Conservation (phyloP, 2,329 filamentous ascomycete species). For the Fusarium floridanum region DNA sequence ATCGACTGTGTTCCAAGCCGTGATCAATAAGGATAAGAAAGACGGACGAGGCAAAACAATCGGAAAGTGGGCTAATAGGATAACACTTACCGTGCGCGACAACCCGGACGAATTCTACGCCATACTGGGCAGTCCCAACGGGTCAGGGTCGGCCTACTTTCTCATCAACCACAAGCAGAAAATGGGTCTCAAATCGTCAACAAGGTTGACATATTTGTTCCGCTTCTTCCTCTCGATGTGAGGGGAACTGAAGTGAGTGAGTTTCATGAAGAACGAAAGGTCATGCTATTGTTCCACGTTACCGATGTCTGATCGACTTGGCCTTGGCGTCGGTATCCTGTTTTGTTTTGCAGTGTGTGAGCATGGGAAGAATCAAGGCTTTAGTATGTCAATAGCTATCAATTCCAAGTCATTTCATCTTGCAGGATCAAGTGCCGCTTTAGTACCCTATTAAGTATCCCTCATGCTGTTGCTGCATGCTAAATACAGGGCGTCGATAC, state of each 20-base stretch:
- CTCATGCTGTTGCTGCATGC: too few species aligned
- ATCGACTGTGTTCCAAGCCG: slow-evolving; percentile 3
- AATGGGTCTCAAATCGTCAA: slow-evolving; percentile 16
- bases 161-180: slow-evolving; percentile 18
- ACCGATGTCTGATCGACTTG: slow-evolving; percentile 2
- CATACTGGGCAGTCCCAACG: slow-evolving; percentile 21
- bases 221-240: neutral
- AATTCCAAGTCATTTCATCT: too few species aligned
- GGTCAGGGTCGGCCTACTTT: slow-evolving; percentile 7
- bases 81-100: neutral
- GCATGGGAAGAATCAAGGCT: too few species aligned
- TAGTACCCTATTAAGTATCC: too few species aligned
- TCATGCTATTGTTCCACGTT: slow-evolving; percentile 18
- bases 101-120: slow-evolving; percentile 7
- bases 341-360: too few species aligned
- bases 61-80: slow-evolving; percentile 5
- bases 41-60: slow-evolving; percentile 2
- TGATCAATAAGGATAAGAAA: neutral
- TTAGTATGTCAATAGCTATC: too few species aligned
- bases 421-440: too few species aligned
- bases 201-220: slow-evolving; percentile 23
- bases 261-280: neutral
- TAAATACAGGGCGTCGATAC: too few species aligned
- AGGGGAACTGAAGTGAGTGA: neutral
- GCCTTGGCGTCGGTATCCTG: neutral